Base-by-base conservation (phyloP, 805 yeast genomes). In the Kluyveromyces aestuarii region DNA sequence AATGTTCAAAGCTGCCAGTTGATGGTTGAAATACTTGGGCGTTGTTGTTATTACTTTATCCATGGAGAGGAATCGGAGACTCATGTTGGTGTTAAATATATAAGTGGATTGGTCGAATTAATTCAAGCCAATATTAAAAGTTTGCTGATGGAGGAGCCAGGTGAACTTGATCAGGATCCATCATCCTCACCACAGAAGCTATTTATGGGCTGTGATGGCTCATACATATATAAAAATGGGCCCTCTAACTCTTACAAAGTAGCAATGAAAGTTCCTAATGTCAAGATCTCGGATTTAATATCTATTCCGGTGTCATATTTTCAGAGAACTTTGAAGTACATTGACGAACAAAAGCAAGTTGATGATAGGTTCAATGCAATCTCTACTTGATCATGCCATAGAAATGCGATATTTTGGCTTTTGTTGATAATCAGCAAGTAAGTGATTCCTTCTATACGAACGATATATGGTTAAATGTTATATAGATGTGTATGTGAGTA, bases 1-100 rank as follows among this genome's bases (percentile, higher is more conserved):
- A 64, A 63, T 41, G 55, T 71, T 69, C 46, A 76, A 73, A 40
- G 83, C 80, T 42, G 84, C 49, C 91, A 87, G 66, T 72, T 93
- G 48, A 90, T 91, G 70, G 82, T 91, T 41, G 98, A 93, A 68
- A 88, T 93, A 18, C 72, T 93, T 54, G 87, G 88, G 69, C 78
- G 88, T 53, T 88, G 95, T 53, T 67, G 91, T 37, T 87, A 89
- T 60, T 93, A 84, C 66, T 84, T 85, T 64, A 83, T 86, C 48
- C 90, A 84, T 57, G 96, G 93, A 3, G 84, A 82, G 55, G 76
- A 75, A 44, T 71, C 69, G 33, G 53, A 40, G 46, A 52, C 46
- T 47, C 69, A 77, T 55, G 80, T 91, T 30, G 84, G 85, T 40
- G 73, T 81, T 39, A 79, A 80, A 57, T 88, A 88, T 59, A 80